phyloP scores from a whole-genome alignment of 2,329 filamentous ascomycete species.

The Alternaria burnsii region DNA sequence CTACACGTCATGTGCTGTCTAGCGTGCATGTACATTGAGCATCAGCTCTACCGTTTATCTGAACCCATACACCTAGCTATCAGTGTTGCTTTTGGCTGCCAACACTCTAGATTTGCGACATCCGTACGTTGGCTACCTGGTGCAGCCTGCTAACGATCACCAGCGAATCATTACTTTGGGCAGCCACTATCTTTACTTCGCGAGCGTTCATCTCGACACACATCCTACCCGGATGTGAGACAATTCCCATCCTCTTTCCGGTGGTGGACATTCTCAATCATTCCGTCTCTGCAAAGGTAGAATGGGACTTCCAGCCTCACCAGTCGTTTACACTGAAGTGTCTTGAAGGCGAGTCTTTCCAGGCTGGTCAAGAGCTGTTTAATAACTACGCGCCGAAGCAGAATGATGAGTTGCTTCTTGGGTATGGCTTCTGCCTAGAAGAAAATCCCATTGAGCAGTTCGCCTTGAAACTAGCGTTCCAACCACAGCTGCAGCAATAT shows the following conservation, averaged over 20 bases:
- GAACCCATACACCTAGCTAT: not conserved
- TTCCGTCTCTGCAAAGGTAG: constrained; percentile 55
- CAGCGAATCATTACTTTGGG: constrained; percentile 60
- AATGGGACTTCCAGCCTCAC: constrained; percentile 53
- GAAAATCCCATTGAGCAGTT: constrained; percentile 59
- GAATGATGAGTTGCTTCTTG: constrained; percentile 62
- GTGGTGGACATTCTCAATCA: constrained; percentile 61
- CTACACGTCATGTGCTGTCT: not conserved
- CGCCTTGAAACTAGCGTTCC: constrained; percentile 53
- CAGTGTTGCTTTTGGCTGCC: constrained; percentile 4
- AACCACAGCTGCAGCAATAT: constrained; percentile 41
- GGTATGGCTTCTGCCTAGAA: constrained; percentile 61
- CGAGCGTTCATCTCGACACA: constrained; percentile 59
- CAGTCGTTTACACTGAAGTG: constrained; percentile 52
- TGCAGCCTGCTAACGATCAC: constrained; percentile 24
- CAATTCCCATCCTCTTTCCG: constrained; percentile 57
- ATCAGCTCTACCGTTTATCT: constrained; percentile 6
- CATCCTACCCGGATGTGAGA: constrained; percentile 39
- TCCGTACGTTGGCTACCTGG: not conserved
- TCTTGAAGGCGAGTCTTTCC: constrained; percentile 45
- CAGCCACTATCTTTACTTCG: constrained; percentile 62
- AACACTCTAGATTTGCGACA: constrained; percentile 1
- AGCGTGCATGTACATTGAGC: not conserved
- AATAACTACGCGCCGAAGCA: constrained; percentile 64
- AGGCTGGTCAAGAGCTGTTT: constrained; percentile 55